Base-by-base conservation (phyloP, 176 grass and related monocot genomes). In the Aegilops sharonensis region DNA sequence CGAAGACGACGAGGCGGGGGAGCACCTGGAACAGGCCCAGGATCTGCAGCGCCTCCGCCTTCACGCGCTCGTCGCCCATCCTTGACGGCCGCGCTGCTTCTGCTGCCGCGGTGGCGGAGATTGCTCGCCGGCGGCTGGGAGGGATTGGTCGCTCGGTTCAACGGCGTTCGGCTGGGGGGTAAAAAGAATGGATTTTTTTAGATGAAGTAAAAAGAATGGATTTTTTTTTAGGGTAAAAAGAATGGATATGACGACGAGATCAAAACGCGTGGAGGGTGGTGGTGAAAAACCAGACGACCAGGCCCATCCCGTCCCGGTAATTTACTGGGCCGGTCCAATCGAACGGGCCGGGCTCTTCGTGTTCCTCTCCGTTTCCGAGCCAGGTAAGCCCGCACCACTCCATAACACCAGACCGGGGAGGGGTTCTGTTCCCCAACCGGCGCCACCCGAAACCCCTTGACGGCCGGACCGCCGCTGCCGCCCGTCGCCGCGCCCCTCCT, bases 1-100 rank as follows among this genome's bases (percentile, higher is more conserved):
- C 96, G 90, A 98, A 98, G 72, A 98, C 92, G 73, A 98, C 96
- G 78, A 95, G 89, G 61, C 90, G 92, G 10, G 96, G 96, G 9
- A 95, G 88, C 37, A 74, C 88, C 85, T 95, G 90, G 83, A 94
- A 91, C 52, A 94, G 50, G 30, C 86, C 91, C 45, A 95, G 80
- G 72, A 94, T 94, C 71, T 90, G 84, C 64, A 95, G 91, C 64
- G 96, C 93, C 84, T 95, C 91, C 82, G 86, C 88, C 81, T 95
- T 94, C 88, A 91, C 84, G 64, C 88, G 86, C 84, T 94, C 93
- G 42, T 94, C 85, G 4, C 84, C 88, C 95, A 92, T 93, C 79
- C 32, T 43, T 23, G 18, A 8, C 18, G 18, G 54, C 18, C 59
- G 48, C 37, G 37, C 78, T 29, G 72, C 4, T 3, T 3, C 6